Evolutionary conservation across 164 flowering plant genomes (phyloP), one percentile per base, ranked within the genome.

Genomic region (Umbellularia californica): DNA sequence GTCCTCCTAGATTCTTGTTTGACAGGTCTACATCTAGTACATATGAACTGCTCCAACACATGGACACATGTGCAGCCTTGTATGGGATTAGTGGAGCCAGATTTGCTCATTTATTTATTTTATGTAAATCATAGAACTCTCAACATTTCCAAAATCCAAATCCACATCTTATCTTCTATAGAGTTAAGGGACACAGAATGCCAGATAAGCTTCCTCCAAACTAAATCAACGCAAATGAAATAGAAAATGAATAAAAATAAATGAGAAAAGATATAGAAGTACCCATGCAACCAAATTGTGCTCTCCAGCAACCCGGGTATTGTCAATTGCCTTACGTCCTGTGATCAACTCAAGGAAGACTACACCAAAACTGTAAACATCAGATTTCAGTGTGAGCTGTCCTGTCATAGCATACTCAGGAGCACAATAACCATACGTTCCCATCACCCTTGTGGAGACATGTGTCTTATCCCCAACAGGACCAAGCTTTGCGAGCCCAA

Each of bases 341-440:
- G 97, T 95, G 77, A 95, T 93, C 70, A 93, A 85, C 71, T 95
- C 98, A 75, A 93, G 95, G 75, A 95, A 88, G 73, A 91, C 97
- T 35, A 95, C 98, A 58, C 98, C 97, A 78, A 95, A 93, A 77
- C 98, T 95, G 72, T 95, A 95, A 3, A 93, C 97, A 84, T 95
- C 98, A 22, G 98, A 95, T 73, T 93, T 92, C 63, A 90, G 74
- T 63, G 98, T 95, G 58, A 95, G 95, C 70, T 95, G 97, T 62
- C 98, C 98, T 51, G 97, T 95, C 97, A 90, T 90, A 20, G 95
- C 97, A 83, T 95, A 95, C 77, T 94, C 98, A 19, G 98, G 98
- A 74, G 98, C 98, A 84, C 97, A 94, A 72, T 92, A 94, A 65
- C 98, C 97, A 78, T 93, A 93, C 14, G 97, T 95, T 25, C 98